Evolutionary conservation across 257 asterid species (phyloP), one percentile per base, ranked within the genome.

Genomic region (Jaltomata sinuosa): DNA sequence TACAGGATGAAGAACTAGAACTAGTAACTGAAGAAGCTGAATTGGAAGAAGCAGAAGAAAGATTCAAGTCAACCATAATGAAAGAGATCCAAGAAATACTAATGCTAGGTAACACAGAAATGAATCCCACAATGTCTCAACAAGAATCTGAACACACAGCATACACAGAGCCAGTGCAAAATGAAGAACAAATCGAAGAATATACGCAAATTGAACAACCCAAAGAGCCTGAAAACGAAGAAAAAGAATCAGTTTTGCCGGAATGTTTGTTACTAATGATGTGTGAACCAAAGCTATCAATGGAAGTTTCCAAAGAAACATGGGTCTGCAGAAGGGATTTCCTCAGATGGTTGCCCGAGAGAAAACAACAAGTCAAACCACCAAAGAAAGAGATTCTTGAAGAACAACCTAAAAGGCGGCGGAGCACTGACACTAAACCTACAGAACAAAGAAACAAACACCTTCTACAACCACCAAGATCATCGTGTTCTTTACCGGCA

Each of bases 261-360:
- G 97, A 95, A 6, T 95, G 99, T 88, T 87, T 97, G 90, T 84
- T 95, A 57, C 68, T 95, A 81, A 97, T 97, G 99, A 97, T 97
- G 98, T 90, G 98, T 72, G 99, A 97, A 85, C 98, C 99, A 3
- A 97, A 97, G 90, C 87, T 95, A 1, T 97, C 99, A 2, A 95
- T 97, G 99, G 99, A 97, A 84, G 97, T 97, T 2, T 97, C 99
- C 0, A 97, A 95, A 84, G 99, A 97, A 79, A 97, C 98, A 18
- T 97, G 99, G 99, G 98, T 97, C 36, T 92, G 99, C 93, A 88
- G 93, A 85, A 97, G 93, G 2, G 98, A 97, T 71, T 96, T 93
- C 91, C 79, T 88, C 87, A 62, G 96, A 85, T 94, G 98, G 93
- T 86, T 91, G 67, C 98, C 98, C 82, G 95, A 93, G 84, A 91